These are phyloP conservation scores for Calonectria ilicicola DNA, from an alignment of 2,329 filamentous ascomycete species.

Conservation along the genomic window DNA sequence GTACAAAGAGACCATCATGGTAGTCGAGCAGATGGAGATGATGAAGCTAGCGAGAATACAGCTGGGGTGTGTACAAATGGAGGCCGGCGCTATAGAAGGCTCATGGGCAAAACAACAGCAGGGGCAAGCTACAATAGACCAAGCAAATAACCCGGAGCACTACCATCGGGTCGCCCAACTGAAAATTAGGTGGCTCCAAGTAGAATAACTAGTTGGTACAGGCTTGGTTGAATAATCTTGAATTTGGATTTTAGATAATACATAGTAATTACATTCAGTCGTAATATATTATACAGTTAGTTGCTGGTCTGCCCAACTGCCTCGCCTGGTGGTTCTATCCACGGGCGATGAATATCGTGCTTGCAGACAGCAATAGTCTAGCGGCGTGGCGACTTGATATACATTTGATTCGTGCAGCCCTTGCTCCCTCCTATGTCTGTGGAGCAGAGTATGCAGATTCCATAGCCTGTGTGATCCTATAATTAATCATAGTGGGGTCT, in stretches of 20 bases:
- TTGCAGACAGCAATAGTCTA: not conserved
- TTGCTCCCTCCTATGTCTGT: not conserved
- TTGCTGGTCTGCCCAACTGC: not conserved
- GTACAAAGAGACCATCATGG: constrained; percentile 44
- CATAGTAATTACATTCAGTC: not conserved
- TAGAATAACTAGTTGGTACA: not conserved
- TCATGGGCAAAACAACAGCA: not conserved
- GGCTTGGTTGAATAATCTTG: not conserved
- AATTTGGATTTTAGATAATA: not conserved
- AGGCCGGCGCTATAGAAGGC: not conserved
- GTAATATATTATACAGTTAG: not conserved
- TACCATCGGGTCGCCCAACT: not conserved
- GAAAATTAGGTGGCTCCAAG: not conserved
- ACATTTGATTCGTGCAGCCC: not conserved
- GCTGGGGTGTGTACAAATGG: not conserved
- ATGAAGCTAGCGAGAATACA: constrained; percentile 35
- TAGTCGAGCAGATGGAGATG: constrained; percentile 42
- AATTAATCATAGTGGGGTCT: not conserved
- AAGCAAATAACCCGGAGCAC: not conserved
- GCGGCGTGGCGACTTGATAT: not conserved
- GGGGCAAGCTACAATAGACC: too few species aligned
- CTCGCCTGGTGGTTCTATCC: not conserved
- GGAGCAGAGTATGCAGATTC: too few species aligned
- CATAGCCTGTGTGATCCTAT: not conserved
- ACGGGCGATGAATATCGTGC: not conserved